Evolutionary conservation across 371 early-diverging fungal species (phyloP), one percentile per base, ranked within the genome.

Genomic region (Rhizopus sp.): DNA sequence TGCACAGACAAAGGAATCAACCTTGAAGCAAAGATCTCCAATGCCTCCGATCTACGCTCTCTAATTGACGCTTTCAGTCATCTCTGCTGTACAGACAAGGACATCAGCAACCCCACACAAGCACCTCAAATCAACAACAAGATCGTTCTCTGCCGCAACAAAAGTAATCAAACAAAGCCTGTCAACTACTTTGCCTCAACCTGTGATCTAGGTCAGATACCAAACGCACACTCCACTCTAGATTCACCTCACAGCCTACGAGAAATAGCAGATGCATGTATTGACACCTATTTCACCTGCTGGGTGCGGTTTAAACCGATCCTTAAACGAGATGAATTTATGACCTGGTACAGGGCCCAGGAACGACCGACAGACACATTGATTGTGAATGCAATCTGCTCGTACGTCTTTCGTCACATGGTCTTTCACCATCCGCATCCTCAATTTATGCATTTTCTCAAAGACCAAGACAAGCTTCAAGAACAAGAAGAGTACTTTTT

Each of bases 401-500:
- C 66, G 2, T 59, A 51, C 41, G 53, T 57, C 0, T 75, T 73
- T 53, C 60, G 66, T 13, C 80, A 79, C 49, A 66, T 65, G 53
- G 65, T 76, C 12, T 48, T 65, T 4, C 73, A 74, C 30, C 80
- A 79, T 54, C 59, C 65, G 47, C 57, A 47, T 16, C 53, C 70
- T 8, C 60, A 55, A 8, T 53, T 73, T 12, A 57, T 52, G 5
- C 66, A 64, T 15, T 69, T 73, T 38, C 32, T 66, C 13, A 45
- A 57, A 48, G 71, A 78, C 30, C 73, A 64, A 37, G 65, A 72
- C 41, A 70, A 68, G 31, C 49, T 75, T 9, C 65, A 62, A 35
- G 77, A 79, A 40, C 76, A 75, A 59, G 80, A 76, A 55, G 77
- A 79, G 23, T 70, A 70, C 44, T 79, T 72, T 37, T 79, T 76